Base-by-base conservation (phyloP, 1,284 basidiomycete species). In the Naganishia albida region DNA sequence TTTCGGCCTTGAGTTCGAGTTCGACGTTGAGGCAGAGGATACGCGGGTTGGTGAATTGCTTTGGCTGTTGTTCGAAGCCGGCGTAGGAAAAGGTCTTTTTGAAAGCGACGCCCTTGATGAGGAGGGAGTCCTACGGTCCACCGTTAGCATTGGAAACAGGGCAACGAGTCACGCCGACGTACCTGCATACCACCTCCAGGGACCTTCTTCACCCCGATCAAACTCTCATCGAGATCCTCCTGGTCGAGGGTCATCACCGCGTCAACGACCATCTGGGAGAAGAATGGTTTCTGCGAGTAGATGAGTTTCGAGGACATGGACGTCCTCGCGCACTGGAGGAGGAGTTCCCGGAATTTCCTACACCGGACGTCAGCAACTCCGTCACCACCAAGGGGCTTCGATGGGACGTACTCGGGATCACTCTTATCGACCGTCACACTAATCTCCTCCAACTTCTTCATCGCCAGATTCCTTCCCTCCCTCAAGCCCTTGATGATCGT, bases 1-100 rank as follows among this genome's bases (percentile, higher is more conserved):
- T 96, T 81, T 99, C 96, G 0, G 96, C 96, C 81, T 99, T 99
- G 73, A 99, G 85, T 80, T 99, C 96, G 66, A 99, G 86, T 80
- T 99, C 96, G 71, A 99, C 95, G 76, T 99, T 99, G 68, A 99
- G 80, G 75, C 92, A 96, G 38, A 98, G 84, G 62, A 99, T 87
- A 71, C 93, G 88, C 55, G 95, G 93, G 76, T 96, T 78, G 68
- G 82, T 82, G 84, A 99, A 98, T 25, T 85, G 84, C 81, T 99
- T 99, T 52, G 96, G 96, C 78, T 99, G 96, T 80, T 99, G 96
- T 78, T 99, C 96, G 50, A 97, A 97, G 62, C 96, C 96, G 50
- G 96, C 96, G 74, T 99, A 99, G 2, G 93, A 94, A 80, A 99
- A 99, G 0, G 96, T 99, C 84, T 99, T 99, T 80, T 98, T 98